Conservation (phyloP, 2,329 filamentous ascomycete species). For the Chaetoscypha palmicola region DNA sequence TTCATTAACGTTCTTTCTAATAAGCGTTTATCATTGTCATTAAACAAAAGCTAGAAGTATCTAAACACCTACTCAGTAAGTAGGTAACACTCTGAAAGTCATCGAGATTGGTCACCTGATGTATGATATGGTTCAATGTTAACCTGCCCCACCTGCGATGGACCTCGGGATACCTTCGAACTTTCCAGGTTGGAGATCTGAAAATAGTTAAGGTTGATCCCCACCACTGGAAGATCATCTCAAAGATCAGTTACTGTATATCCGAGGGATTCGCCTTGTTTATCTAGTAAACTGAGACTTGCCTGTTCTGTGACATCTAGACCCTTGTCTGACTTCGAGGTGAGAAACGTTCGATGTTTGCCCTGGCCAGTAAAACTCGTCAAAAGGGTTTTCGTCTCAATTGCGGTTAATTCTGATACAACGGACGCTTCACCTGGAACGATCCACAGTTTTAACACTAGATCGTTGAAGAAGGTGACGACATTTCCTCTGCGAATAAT, state of each 20-base stretch:
- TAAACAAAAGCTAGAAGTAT: too few species aligned
- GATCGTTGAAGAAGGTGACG: background rate
- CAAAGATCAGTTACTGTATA: background rate
- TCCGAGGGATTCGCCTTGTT: background rate
- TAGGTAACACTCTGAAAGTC: too few species aligned
- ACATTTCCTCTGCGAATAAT: too few species aligned
- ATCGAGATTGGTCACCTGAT: too few species aligned
- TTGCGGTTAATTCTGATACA: constrained; percentile 4
- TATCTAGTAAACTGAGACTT: background rate
- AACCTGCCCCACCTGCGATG: too few species aligned
- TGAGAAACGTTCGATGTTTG: background rate
- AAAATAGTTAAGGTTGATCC: background rate
- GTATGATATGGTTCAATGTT: too few species aligned
- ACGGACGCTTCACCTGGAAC: background rate
- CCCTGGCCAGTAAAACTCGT: background rate
- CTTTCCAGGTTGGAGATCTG: too few species aligned
- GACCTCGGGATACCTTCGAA: too few species aligned
- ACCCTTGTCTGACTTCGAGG: background rate
- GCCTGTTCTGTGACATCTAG: background rate
- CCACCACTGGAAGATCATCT: background rate
- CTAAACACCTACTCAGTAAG: too few species aligned
- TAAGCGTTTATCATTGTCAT: too few species aligned
- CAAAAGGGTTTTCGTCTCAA: background rate
- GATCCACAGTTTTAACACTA: constrained; percentile 5
- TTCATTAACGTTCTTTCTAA: too few species aligned